Evolutionary conservation across 2,329 filamentous ascomycete species (phyloP).

Genomic region (Coniella vitis): DNA sequence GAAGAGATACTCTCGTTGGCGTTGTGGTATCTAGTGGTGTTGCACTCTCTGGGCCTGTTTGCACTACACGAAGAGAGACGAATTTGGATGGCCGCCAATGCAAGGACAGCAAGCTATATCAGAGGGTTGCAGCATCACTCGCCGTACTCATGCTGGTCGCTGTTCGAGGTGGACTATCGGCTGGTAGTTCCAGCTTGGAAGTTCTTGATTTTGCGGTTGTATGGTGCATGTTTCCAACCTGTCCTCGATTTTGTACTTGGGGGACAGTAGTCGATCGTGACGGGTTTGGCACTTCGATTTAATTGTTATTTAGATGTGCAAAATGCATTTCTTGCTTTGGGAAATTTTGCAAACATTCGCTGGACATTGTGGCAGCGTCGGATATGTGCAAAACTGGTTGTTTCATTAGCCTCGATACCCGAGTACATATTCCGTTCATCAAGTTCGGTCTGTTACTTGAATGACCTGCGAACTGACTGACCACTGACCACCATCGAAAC

Average conservation of each 20-base stretch:
- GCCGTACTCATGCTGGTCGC: conserved; percentile 20
- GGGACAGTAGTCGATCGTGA: no score
- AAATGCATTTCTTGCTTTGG: no score
- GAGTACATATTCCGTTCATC: no score
- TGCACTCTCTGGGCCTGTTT: conserved; percentile 11
- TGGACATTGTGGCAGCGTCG: no score
- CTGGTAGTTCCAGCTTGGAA: conserved; percentile 15
- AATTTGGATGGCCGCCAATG: conserved; percentile 20
- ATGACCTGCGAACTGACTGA: no score
- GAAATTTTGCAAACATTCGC: no score
- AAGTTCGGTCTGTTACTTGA: no score
- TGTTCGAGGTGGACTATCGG: conserved; percentile 17
- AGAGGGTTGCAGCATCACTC: conserved; percentile 10
- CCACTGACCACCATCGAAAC: no score
- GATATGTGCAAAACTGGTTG: no score
- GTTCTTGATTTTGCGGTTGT: conserved; percentile 4
- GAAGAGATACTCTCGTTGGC: background rate
- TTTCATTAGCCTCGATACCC: no score
- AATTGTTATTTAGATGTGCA: no score
- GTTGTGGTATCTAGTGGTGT: conserved; percentile 6
- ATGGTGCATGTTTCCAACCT: background rate
- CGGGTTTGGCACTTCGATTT: no score
- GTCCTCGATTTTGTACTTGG: background rate
- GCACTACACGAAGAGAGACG: conserved; percentile 20
- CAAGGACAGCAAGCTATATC: conserved; percentile 19